These are phyloP conservation scores for Ampelomyces quisqualis DNA, from an alignment of 2,329 filamentous ascomycete species.

Conservation along the genomic window DNA sequence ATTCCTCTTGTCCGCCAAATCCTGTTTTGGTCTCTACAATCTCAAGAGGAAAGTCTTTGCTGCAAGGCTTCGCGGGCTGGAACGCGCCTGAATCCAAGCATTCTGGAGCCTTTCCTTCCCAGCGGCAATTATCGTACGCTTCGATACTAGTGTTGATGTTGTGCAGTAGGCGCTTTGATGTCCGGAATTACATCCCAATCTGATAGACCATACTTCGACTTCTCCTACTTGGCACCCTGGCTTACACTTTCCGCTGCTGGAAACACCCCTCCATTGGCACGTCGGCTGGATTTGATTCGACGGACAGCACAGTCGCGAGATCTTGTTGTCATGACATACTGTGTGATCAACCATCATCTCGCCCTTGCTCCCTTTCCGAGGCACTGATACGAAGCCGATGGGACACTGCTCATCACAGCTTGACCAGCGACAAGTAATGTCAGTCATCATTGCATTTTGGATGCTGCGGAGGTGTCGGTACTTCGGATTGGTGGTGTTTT, in stretches of 20 bases:
- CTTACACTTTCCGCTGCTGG: slow-evolving; percentile 1
- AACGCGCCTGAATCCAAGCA: background rate
- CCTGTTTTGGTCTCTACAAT: background rate
- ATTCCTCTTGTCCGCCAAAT: background rate
- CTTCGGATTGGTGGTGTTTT: background rate
- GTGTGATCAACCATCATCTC: slow-evolving; percentile 4
- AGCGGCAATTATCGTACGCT: slow-evolving; percentile 3
- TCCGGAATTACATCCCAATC: background rate
- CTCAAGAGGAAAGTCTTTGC: background rate
- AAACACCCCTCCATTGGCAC: slow-evolving; percentile 2
- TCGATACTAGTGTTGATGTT: background rate
- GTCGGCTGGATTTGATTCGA: background rate
- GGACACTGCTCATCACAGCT: slow-evolving; percentile 4
- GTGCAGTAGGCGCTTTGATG: slow-evolving; percentile 6
- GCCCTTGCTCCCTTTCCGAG: background rate
- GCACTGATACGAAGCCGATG: background rate
- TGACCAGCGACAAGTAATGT: slow-evolving; percentile 2
- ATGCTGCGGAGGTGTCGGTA: background rate
- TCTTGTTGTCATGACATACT: background rate
- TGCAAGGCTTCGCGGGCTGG: background rate
- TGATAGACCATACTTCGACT: slow-evolving; percentile 3
- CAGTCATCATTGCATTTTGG: background rate
- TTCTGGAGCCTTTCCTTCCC: background rate
- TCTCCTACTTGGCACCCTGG: slow-evolving; percentile 2
- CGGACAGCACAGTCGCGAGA: slow-evolving; percentile 4